These are phyloP conservation scores for Carpinus fangiana DNA, from an alignment of 306 rosid genomes.

Conservation along the genomic window DNA sequence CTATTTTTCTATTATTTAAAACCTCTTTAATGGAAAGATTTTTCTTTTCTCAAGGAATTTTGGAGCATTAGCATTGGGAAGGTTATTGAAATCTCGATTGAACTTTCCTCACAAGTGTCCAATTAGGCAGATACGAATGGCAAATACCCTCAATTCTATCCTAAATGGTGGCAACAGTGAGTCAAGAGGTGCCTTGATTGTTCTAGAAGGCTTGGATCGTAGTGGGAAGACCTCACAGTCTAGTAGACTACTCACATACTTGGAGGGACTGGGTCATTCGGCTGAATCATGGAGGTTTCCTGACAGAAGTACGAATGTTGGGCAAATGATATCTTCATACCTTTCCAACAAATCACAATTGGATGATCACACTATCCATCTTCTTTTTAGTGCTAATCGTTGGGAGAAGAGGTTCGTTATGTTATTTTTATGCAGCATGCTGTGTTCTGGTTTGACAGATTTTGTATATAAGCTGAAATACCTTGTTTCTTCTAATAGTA, in stretches of 20 bases:
- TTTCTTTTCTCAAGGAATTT: conserved; percentile 33
- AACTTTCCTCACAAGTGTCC: conserved; percentile 32
- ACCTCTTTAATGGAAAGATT: background rate
- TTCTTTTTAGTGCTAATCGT: conserved; percentile 93
- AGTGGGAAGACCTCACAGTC: conserved; percentile 85
- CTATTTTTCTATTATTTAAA: background rate
- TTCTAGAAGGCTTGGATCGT: conserved; percentile 92
- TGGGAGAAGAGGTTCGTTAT: conserved; percentile 88
- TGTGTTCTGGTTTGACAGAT: conserved; percentile 6
- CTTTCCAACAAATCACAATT: conserved; percentile 77
- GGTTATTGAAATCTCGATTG: conserved; percentile 27
- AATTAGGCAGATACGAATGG: conserved; percentile 40
- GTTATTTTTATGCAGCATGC: background rate
- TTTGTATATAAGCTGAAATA: background rate
- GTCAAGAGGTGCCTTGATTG: conserved; percentile 69
- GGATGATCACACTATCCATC: conserved; percentile 85
- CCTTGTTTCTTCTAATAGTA: background rate
- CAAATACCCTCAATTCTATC: conserved; percentile 15
- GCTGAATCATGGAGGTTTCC: conserved; percentile 88
- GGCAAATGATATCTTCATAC: conserved; percentile 89
- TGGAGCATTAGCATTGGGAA: conserved; percentile 16
- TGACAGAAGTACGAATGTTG: conserved; percentile 78
- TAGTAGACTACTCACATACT: conserved; percentile 53
- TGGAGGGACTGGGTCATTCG: conserved; percentile 66
- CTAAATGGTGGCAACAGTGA: conserved; percentile 17